A percentile compares a stretch with the other conserved stretches of the same genome.
These are phyloP conservation scores for Cylindrotheca closterium DNA, from an alignment of 108 stramenopile genomes.

Conservation along the genomic window DNA sequence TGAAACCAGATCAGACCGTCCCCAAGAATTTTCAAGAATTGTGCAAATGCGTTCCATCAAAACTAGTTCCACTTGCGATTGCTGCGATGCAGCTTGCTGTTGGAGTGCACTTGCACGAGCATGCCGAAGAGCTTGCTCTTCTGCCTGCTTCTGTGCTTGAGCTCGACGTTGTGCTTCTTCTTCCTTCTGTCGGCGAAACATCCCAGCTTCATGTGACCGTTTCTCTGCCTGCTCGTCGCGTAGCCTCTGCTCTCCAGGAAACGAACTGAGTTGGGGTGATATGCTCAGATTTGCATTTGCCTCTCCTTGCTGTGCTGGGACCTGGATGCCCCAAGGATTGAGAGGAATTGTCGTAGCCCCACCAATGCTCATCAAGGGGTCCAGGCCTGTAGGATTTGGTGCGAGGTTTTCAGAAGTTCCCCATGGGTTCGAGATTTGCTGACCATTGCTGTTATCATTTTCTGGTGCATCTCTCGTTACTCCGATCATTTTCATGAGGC, in stretches of 20 bases:
- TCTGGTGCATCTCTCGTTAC: constrained; percentile 36
- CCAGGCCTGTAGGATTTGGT: constrained; percentile 15
- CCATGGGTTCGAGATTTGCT: constrained; percentile 21
- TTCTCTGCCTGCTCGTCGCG: constrained; percentile 21
- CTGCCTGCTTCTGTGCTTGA: constrained; percentile 56
- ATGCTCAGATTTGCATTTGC: background rate
- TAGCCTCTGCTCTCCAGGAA: constrained; percentile 31
- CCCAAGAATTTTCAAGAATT: constrained; percentile 87
- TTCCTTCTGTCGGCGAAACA: constrained; percentile 59
- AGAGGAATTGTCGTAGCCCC: constrained; percentile 44
- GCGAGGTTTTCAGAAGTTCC: constrained; percentile 14
- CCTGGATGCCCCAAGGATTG: constrained; percentile 56
- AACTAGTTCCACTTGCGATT: constrained; percentile 83
- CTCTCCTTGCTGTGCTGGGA: background rate
- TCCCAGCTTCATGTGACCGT: constrained; percentile 53
- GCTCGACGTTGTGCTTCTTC: constrained; percentile 59
- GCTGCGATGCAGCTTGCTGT: constrained; percentile 53
- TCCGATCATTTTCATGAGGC: constrained; percentile 90
- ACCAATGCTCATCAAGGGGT: constrained; percentile 5
- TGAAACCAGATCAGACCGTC: constrained; percentile 74
- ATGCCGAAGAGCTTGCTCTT: constrained; percentile 48
- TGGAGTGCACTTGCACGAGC: constrained; percentile 37
- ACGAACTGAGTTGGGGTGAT: constrained; percentile 8
- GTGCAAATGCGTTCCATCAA: constrained; percentile 82
- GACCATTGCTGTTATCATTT: background rate